These are phyloP conservation scores for Phytophthora brassicae DNA, from an alignment of 352 stramenopile species.

Conservation along the genomic window DNA sequence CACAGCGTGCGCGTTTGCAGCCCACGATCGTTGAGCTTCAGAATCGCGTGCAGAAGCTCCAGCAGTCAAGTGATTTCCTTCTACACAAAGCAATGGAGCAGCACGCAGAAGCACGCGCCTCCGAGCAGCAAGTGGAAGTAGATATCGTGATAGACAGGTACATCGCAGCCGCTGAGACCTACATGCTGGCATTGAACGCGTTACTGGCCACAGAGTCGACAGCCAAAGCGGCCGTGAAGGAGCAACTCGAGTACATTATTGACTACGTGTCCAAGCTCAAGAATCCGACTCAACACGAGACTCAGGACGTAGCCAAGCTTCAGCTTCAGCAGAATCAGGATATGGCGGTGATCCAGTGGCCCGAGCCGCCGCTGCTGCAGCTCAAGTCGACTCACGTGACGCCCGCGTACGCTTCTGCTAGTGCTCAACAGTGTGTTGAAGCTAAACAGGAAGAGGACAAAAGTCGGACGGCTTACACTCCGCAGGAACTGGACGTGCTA, in stretches of 20 bases:
- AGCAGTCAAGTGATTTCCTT: constrained; percentile 38
- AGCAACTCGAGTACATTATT: constrained; percentile 82
- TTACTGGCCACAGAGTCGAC: constrained; percentile 31
- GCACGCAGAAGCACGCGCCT: constrained; percentile 32
- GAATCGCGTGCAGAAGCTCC: constrained; percentile 42
- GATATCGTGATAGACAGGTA: constrained; percentile 47
- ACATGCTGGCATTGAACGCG: constrained; percentile 67
- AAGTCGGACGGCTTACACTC: constrained; percentile 42
- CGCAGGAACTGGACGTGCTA: constrained; percentile 75
- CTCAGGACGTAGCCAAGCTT: no score
- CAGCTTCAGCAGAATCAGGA: no score
- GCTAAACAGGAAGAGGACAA: constrained; percentile 11
- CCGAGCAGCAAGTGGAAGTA: constrained; percentile 15
- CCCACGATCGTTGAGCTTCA: constrained; percentile 58
- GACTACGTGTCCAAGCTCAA: constrained; percentile 66
- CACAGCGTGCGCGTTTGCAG: constrained; percentile 62
- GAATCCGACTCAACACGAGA: neutral
- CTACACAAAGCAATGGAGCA: constrained; percentile 37
- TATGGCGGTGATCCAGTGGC: constrained; percentile 41
- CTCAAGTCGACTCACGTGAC: constrained; percentile 27
- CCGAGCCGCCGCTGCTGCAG: constrained; percentile 29
- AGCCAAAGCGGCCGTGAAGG: constrained; percentile 41
- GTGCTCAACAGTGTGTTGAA: neutral
- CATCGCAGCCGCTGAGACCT: constrained; percentile 55
- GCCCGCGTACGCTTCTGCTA: constrained; percentile 14